phyloP scores from a whole-genome alignment of 139 green algal species.

The Tetradesmus obliquus region DNA sequence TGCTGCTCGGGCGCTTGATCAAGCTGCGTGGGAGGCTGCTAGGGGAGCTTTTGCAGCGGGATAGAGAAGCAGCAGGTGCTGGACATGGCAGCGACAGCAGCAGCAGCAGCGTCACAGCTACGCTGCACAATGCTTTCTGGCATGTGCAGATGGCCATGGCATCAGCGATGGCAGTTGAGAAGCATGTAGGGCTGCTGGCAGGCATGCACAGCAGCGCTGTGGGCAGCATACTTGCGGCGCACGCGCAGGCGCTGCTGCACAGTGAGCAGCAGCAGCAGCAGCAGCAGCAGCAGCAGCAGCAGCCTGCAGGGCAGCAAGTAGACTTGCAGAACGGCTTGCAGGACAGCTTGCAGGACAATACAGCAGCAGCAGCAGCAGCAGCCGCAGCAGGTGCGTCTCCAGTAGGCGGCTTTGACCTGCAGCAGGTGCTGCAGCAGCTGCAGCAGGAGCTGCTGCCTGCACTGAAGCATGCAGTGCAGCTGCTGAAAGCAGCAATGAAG shows the following conservation, averaged over 20 bases:
- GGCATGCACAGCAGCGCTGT: not conserved
- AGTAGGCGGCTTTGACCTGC: not conserved
- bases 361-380: conserved; percentile 13
- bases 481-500: conserved; percentile 21
- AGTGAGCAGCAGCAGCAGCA: not conserved
- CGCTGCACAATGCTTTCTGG: conserved; percentile 30
- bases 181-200: conserved; percentile 19
- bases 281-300: not conserved
- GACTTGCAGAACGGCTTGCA: not conserved
- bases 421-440: not conserved
- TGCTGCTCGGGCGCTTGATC: conserved; percentile 10
- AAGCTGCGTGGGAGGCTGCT: conserved; percentile 6
- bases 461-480: conserved; percentile 13
- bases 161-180: not conserved
- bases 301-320: not conserved
- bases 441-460: not conserved
- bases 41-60: not conserved
- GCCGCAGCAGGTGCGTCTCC: not conserved
- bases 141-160: conserved; percentile 26
- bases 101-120: not conserved
- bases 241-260: not conserved
- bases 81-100: not conserved
- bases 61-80: not conserved
- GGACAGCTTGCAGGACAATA: not conserved
- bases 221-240: not conserved